Evolutionary conservation across 2,329 filamentous ascomycete species (phyloP), one percentile per base, ranked within the genome.

Genomic region (Diaporthe caulivora): DNA sequence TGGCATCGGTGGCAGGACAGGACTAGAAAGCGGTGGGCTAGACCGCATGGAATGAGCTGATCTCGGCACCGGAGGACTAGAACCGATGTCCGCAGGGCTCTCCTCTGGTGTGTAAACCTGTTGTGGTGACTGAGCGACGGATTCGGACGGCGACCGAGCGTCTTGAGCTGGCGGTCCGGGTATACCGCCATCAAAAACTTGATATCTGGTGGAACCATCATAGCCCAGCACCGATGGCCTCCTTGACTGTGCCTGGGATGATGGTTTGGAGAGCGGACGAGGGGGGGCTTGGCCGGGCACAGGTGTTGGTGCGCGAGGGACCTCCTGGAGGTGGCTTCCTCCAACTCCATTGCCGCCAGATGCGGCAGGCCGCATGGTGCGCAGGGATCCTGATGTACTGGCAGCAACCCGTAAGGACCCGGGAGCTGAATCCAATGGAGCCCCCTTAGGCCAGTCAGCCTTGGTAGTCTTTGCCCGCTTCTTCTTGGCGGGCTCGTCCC

Each of bases 371-470:
- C 95, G 90, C 81, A 98, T 93, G 62, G 92, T 92, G 55, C 96
- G 93, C 73, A 98, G 88, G 7, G 95, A 98, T 54, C 95, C 94
- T 57, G 95, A 93, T 21, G 94, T 97, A 80, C 95, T 97, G 60
- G 96, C 96, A 74, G 94, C 92, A n/a, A 98, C 95, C 64, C 95
- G 90, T 34, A 98, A 86, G 4, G 94, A 97, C 64, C 97, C 95
- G 13, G 92, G 90, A 40, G 91, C 92, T 51, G 90, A 88, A 68
- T 92, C 93, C 78, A 98, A 93, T 29, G 90, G 91, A 75, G 88
- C 77, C 90, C 92, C 75, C 11, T 73, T 58, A 73, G 78, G 77
- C 77, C 78, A 83, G 67, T 92, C 91, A n/a, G 91, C 91, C 84
- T 92, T 92, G 26, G 91, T 94, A 31, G 93, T 90, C 79, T 94